Conservation (phyloP, 306 rosid species). For the Betula pendula region DNA sequence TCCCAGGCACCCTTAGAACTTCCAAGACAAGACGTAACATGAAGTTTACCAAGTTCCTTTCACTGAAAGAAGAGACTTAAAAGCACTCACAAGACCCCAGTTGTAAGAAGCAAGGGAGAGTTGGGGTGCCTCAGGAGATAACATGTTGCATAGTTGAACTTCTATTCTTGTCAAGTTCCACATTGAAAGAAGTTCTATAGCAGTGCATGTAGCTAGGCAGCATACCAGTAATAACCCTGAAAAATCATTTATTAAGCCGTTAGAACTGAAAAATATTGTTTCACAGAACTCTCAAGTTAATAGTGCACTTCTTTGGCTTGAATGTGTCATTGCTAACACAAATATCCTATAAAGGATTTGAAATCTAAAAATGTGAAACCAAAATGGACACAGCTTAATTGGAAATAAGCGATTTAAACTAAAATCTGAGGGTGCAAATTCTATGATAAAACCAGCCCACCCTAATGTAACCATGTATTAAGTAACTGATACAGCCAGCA, state of each 20-base stretch:
- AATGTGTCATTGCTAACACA: constrained; percentile 4
- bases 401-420: neutral
- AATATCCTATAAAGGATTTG: neutral
- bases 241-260: constrained; percentile 29
- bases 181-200: constrained; percentile 83
- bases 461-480: neutral
- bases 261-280: constrained; percentile 20
- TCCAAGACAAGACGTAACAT: neutral
- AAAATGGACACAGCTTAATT: neutral
- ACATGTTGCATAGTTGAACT: constrained; percentile 84
- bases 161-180: constrained; percentile 98
- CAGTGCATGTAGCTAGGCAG: constrained; percentile 61
- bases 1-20: neutral
- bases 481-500: neutral
- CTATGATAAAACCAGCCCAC: neutral
- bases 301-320: constrained; percentile 5
- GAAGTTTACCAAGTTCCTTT: constrained; percentile 14
- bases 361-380: neutral
- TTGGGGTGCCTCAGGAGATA: constrained; percentile 88
- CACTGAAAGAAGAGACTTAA: constrained; percentile 17
- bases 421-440: neutral
- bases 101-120: constrained; percentile 82
- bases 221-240: constrained; percentile 70
- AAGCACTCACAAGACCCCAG: constrained; percentile 77
- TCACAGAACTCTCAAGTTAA: neutral